These are phyloP conservation scores for Pleoardoris graminearum DNA, from an alignment of 2,329 filamentous ascomycete species.

Conservation along the genomic window DNA sequence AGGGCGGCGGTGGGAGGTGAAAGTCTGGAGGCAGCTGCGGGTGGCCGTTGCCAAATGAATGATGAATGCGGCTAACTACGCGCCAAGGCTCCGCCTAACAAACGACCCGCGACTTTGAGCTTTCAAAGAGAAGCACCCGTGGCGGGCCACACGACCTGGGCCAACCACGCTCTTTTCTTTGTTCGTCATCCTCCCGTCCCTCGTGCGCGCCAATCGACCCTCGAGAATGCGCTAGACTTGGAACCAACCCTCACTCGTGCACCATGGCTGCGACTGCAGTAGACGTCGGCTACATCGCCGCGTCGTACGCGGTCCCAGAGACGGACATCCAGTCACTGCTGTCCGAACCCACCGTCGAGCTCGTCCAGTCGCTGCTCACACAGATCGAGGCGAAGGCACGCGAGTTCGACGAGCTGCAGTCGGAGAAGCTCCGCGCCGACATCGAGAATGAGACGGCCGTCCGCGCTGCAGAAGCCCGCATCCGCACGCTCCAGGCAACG, in stretches of 20 bases:
- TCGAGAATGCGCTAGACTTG: constrained; percentile 30
- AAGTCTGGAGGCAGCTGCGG: neutral
- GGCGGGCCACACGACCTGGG: constrained; percentile 4
- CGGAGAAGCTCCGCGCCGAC: constrained; percentile 85
- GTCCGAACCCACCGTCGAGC: constrained; percentile 73
- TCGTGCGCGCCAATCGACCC: neutral
- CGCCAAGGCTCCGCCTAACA: constrained; percentile 9
- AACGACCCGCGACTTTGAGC: constrained; percentile 6
- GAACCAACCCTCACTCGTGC: constrained; percentile 16
- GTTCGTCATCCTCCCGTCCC: constrained; percentile 4
- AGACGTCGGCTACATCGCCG: constrained; percentile 73
- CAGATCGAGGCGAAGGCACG: constrained; percentile 78
- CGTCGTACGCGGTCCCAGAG: constrained; percentile 71
- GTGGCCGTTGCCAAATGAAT: neutral
- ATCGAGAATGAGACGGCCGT: constrained; percentile 93
- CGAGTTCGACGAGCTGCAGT: constrained; percentile 78
- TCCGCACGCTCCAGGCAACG: constrained; percentile 77
- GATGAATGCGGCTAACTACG: neutral
- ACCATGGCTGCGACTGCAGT: constrained; percentile 64
- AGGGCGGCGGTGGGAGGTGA: neutral
- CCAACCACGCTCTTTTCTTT: constrained; percentile 31
- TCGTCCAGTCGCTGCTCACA: constrained; percentile 74
- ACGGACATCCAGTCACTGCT: constrained; percentile 63
- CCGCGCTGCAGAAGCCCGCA: constrained; percentile 78
- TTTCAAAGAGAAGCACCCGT: constrained; percentile 3